phyloP scores from a whole-genome alignment of 2,329 filamentous ascomycete genomes.

The Myriangium duriaei region DNA sequence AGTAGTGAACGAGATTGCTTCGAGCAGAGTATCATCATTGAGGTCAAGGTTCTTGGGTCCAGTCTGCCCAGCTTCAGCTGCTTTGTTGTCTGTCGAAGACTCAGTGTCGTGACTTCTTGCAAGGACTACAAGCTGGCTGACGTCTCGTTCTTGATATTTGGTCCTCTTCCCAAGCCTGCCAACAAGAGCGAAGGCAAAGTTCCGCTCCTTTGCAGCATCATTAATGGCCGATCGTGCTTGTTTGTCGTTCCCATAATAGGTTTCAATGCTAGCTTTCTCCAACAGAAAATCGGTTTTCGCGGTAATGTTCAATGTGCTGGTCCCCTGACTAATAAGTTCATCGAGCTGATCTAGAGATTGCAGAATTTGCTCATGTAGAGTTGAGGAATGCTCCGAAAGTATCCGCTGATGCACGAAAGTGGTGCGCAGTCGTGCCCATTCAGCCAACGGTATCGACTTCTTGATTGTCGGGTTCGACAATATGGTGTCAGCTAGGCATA shows the following conservation, averaged over 20 bases:
- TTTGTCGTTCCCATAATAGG: constrained; percentile 68
- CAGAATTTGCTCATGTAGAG: constrained; percentile 49
- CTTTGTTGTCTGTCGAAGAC: constrained; percentile 3
- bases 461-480: constrained; percentile 37
- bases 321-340: constrained; percentile 21
- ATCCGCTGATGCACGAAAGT: constrained; percentile 62
- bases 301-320: constrained; percentile 18
- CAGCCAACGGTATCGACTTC: constrained; percentile 32
- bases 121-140: constrained; percentile 81
- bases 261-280: constrained; percentile 72
- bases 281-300: constrained; percentile 60
- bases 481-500: constrained; percentile 58
- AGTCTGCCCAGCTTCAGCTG: constrained; percentile 6
- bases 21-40: constrained; percentile 87
- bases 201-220: constrained; percentile 51
- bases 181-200: constrained; percentile 70
- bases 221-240: constrained; percentile 61
- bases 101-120: constrained; percentile 50
- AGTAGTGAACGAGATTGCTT: constrained; percentile 68
- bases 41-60: constrained; percentile 51
- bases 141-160: constrained; percentile 64
- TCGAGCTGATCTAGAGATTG: constrained; percentile 46
- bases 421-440: constrained; percentile 57
- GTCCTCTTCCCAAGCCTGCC: constrained; percentile 79
- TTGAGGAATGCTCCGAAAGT: constrained; percentile 48